These are phyloP conservation scores for Phytophthora megakarya DNA, from an alignment of 352 stramenopile species.

Conservation along the genomic window DNA sequence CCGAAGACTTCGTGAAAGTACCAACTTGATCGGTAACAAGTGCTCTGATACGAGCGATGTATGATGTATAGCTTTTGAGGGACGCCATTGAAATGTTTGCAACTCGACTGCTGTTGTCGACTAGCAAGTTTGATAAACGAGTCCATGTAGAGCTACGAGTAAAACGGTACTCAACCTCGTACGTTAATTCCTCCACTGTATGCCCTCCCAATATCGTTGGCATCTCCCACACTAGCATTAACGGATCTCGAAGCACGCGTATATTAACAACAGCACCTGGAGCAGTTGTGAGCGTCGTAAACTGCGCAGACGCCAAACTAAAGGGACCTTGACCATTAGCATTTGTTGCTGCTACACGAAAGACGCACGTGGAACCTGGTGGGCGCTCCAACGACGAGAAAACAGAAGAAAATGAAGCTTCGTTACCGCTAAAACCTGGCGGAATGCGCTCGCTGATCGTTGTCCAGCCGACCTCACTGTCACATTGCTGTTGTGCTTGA, in stretches of 20 bases:
- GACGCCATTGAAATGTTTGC: conserved; percentile 17
- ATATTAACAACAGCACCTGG: conserved; percentile 34
- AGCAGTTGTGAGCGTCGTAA: conserved; percentile 33
- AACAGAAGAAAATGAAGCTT: conserved; percentile 31
- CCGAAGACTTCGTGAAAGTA: conserved; percentile 24
- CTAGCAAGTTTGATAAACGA: conserved; percentile 1
- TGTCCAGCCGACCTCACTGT: conserved; percentile 49
- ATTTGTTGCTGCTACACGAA: conserved; percentile 57
- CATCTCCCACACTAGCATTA: conserved; percentile 44
- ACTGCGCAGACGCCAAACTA: conserved; percentile 40
- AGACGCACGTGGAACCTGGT: conserved; percentile 55
- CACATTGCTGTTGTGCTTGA: conserved; percentile 58
- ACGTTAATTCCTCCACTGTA: conserved; percentile 19
- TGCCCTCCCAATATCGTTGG: conserved; percentile 36
- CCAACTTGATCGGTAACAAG: conserved; percentile 36
- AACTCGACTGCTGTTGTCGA: conserved; percentile 16
- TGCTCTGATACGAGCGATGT: conserved; percentile 49
- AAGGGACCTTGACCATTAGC: conserved; percentile 62
- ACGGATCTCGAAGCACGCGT: conserved; percentile 28
- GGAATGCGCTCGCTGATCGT: conserved; percentile 36
- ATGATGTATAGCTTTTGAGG: conserved; percentile 43
- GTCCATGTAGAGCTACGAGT: conserved; percentile 55
- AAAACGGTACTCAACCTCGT: conserved; percentile 54
- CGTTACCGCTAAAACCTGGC: conserved; percentile 30
- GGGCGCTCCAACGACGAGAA: conserved; percentile 31